Evolutionary conservation across 257 asterid genomes (phyloP), one percentile per base, ranked within the genome.

Genomic region (Capsicum chinense): DNA sequence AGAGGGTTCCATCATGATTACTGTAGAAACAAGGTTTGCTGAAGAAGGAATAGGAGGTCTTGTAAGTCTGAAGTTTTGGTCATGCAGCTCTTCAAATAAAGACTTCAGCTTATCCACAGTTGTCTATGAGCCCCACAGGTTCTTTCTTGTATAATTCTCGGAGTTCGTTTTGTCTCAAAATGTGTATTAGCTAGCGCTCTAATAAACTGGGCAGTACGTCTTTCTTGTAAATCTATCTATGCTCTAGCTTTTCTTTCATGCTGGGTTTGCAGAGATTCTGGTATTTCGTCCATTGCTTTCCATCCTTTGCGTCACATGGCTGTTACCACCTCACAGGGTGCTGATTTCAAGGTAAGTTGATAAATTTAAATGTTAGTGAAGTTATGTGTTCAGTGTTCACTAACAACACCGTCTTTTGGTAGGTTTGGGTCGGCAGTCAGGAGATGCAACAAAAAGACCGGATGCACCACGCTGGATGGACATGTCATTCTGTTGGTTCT

Each of bases 111-210:
- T 97, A 89, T 91, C 98, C 64, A 97, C 99, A 15, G 93, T 97
- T 78, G 91, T 97, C 88, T 95, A 97, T 87, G 98, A 97, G 87
- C 99, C 98, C 35, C 98, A 97, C 95, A 93, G 99, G 98, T 95
- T 85, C 70, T 60, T 16, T 88, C 19, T 44, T 86, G 80, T 78
- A 9, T 56, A 47, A 82, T 64, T 52, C 81, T 54, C 2, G 64
- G 64, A 78, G 81, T 8, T 82, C 21, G 16, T 81, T 35, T 44
- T 21, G 33, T 64, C 64, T 39, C 48, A 47, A 9, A 39, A n/a
- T 47, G 21, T 64, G 13, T 74, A 50, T 50, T 50, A 74, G 42
- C 81, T 78, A 14, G 33, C 54, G 64, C 64, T 54, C 63, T 78
- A 78, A 78, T 26, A 26, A 26, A 26, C 9, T 54, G 26, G 48